Base-by-base conservation (phyloP, 495 filamentous ascomycete species). In the Staphylotrichum tortipilum region DNA sequence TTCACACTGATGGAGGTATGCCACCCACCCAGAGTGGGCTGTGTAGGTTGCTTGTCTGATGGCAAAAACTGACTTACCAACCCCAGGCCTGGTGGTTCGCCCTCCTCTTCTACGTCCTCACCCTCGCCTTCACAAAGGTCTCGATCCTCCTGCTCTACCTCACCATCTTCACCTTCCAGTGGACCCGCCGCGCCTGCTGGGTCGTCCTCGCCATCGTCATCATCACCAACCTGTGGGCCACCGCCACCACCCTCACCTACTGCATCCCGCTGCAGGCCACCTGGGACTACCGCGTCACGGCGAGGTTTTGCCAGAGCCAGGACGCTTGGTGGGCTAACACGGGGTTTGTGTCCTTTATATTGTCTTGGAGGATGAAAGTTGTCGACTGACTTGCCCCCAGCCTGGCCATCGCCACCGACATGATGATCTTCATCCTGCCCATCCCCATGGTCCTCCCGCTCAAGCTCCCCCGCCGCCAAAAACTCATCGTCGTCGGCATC, bases 321-420 rank as follows among this genome's bases (percentile, higher is more conserved):
- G n/a, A 39, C 7, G 31, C 52, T 1, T 66, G 58, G 56, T 61
- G 66, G 54, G 56, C 40, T 2, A 67, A 57, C 49, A 60, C 59
- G 1, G 48, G 47, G 51, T 62, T 29, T 10, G 56, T 18, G 35
- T 15, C 40, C 3, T 21, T 40, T n/a, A n/a, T n/a, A n/a, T n/a
- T n/a, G 26, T 28, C 4, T 28, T 28, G 26, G 26, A 2, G 10
- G 6, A 28, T 2, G 26, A 28, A 28, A 38, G n/a, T n/a, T n/a
- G n/a, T n/a, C n/a, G n/a, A n/a, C 19, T 37, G 19, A 31, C 19
- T 12, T 10, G 1, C 22, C 11, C 23, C 23, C 36, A 63, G 61
- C 9, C 56, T 75, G 18, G 68, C 72, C 33, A 72, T 79, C n/a
- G 39, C 63, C 4, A 75, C 71, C 35, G 78, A 80, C 61, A 34